Evolutionary conservation across 73 alveolate genomes (phyloP).

Genomic region (Tetrahymena elliotti): DNA sequence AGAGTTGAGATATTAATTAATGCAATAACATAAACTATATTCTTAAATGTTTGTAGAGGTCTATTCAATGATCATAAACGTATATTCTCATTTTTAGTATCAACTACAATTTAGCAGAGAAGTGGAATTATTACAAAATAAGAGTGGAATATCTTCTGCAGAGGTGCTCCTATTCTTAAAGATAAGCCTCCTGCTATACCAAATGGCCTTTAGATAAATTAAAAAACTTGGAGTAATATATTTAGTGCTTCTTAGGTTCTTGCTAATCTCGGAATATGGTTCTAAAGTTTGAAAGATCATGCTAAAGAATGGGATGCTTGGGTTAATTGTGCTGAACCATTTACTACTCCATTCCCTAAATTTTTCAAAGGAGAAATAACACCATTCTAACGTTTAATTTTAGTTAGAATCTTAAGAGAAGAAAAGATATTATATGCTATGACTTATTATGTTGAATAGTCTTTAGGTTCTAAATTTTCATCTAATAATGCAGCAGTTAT

Average conservation of each 20-base stretch:
- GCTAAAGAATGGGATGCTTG: conserved; percentile 60
- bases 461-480: conserved; percentile 69
- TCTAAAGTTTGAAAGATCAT: conserved; percentile 53
- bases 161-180: conserved; percentile 69
- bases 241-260: conserved; percentile 57
- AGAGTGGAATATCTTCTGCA: conserved; percentile 87
- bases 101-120: conserved; percentile 62
- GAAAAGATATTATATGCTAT: conserved; percentile 76
- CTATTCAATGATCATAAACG: conserved; percentile 89
- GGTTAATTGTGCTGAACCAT: conserved; percentile 65
- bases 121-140: conserved; percentile 55
- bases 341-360: conserved; percentile 49
- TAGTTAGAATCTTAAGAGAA: conserved; percentile 80
- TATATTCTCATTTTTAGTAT: conserved; percentile 80
- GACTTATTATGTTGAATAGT: conserved; percentile 61
- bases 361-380: not conserved
- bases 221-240: conserved; percentile 79
- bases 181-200: conserved; percentile 72
- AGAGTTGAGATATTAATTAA: conserved; percentile 70
- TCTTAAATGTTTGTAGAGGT: conserved; percentile 92
- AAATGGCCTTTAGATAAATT: conserved; percentile 55
- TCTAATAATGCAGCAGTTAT: conserved; percentile 69
- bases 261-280: conserved; percentile 50
- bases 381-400: conserved; percentile 69
- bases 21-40: conserved; percentile 77